phyloP scores from a whole-genome alignment of 768 basidiomycete species.

The Kwoniella pini region DNA sequence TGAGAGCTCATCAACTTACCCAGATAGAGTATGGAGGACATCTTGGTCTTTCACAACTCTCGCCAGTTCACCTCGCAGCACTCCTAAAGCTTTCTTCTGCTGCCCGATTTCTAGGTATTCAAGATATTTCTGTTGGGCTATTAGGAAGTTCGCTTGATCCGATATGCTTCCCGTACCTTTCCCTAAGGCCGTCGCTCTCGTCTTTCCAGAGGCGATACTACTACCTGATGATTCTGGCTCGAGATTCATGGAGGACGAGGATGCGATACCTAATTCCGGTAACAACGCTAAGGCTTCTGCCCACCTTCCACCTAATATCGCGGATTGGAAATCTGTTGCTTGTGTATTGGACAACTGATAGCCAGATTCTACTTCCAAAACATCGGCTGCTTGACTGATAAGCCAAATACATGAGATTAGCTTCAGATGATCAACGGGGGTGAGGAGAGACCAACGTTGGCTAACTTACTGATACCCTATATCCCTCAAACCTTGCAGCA shows the following conservation, averaged over 20 bases:
- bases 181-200: conserved; percentile 11
- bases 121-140: conserved; percentile 93
- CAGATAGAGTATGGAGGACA: conserved; percentile 80
- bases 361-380: conserved; percentile 89
- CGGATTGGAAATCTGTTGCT: conserved; percentile 75
- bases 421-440: too few relatives aligned
- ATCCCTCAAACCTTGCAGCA: conserved; percentile 85
- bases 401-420: conserved; percentile 58
- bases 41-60: conserved; percentile 77
- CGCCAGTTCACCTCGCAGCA: conserved; percentile 84
- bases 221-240: conserved; percentile 56
- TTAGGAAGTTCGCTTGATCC: conserved; percentile 80
- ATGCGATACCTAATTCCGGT: conserved; percentile 64
- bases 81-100: conserved; percentile 77
- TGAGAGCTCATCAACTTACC: conserved; percentile 59
- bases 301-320: conserved; percentile 80
- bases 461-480: conserved; percentile 66
- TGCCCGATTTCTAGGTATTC: conserved; percentile 81
- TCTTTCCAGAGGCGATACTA: conserved; percentile 33
- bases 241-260: conserved; percentile 54
- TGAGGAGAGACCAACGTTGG: not conserved
- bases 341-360: conserved; percentile 76
- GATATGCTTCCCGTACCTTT: conserved; percentile 23
- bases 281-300: conserved; percentile 71
- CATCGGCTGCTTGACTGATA: conserved; percentile 78